Evolutionary conservation across 2,329 filamentous ascomycete species (phyloP).

Genomic region (Botryosphaeria agaves): DNA sequence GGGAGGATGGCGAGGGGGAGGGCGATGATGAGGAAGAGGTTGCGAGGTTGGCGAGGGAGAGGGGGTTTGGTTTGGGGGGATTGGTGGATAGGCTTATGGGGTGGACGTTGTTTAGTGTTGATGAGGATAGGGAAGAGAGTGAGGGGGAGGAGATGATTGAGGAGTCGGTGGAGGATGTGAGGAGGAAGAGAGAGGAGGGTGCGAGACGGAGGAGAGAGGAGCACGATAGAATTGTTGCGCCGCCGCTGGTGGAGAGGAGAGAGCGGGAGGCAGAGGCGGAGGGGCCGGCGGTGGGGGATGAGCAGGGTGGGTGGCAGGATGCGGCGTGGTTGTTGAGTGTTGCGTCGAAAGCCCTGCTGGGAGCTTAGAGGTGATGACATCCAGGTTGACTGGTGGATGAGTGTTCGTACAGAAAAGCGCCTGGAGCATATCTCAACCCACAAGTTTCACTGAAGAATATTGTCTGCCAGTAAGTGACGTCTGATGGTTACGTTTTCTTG

Average conservation of each 20-base stretch:
- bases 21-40: constrained; percentile 35
- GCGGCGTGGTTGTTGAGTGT: constrained; percentile 39
- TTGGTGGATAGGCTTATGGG: constrained; percentile 41
- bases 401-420: no score
- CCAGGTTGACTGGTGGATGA: no score
- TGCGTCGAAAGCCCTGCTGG: constrained; percentile 24
- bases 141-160: constrained; percentile 9
- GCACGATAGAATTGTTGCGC: constrained; percentile 11
- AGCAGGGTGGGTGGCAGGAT: constrained; percentile 38
- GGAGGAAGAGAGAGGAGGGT: constrained; percentile 15
- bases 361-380: no score
- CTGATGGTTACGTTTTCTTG: no score
- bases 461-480: no score
- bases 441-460: no score
- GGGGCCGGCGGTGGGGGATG: constrained; percentile 7
- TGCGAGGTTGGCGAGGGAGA: constrained; percentile 30
- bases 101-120: constrained; percentile 37
- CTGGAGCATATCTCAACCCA: no score
- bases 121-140: constrained; percentile 28
- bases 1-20: constrained; percentile 21
- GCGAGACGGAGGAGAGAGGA: constrained; percentile 13
- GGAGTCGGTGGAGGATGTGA: constrained; percentile 13
- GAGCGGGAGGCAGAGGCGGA: constrained; percentile 18
- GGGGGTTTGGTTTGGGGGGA: constrained; percentile 36
- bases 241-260: constrained; percentile 12